Base-by-base conservation (phyloP, 345 rosid species). In the Linum trigynum region DNA sequence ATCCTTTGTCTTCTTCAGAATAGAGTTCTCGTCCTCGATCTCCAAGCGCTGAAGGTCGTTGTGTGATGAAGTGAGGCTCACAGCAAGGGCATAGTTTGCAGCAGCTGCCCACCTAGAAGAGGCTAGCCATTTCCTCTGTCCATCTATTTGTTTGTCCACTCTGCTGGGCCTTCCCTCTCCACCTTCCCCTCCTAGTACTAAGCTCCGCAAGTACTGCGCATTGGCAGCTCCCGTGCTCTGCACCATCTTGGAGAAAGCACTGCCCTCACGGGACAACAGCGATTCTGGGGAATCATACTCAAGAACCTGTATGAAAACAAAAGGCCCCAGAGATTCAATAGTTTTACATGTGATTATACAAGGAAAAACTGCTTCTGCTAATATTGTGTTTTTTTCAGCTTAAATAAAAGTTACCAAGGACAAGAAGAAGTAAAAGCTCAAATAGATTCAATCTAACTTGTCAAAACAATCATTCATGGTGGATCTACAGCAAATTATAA, bases 221-320 rank as follows among this genome's bases (percentile, higher is more conserved):
- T 94, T 94, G 63, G 99, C 92, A 63, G 92, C 70, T 53, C 99
- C 99, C 7, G 97, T 94, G 73, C 99, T 94, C 69, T 83, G 95
- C 62, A 90, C 99, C 99, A 94, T 94, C 74, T 82, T 90, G 4
- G 96, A 88, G 88, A 94, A 94, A 7, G 97, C 85, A 63, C 92
- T 84, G 74, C 70, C 81, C 73, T 81, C 88, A 66, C 84, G 81
- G 55, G 82, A 83, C 66, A 94, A 74, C 70, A 90, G 82, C 64
- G 71, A 79, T 76, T 94, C 97, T 0, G 97, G 97, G n/a, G 84
- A 58, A 69, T 87, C 82, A 66, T 86, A 88, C 67, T 94, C 99
- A 66, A 85, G 85, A 76, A 94, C 99, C 98, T 90, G 79, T 58
- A 69, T 38, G 59, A 66, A 64, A 10, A 35, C 55, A 38, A 61